phyloP scores from a whole-genome alignment of 1,139 yeast genomes.

The Kurtzmaniella quercitrusa region DNA sequence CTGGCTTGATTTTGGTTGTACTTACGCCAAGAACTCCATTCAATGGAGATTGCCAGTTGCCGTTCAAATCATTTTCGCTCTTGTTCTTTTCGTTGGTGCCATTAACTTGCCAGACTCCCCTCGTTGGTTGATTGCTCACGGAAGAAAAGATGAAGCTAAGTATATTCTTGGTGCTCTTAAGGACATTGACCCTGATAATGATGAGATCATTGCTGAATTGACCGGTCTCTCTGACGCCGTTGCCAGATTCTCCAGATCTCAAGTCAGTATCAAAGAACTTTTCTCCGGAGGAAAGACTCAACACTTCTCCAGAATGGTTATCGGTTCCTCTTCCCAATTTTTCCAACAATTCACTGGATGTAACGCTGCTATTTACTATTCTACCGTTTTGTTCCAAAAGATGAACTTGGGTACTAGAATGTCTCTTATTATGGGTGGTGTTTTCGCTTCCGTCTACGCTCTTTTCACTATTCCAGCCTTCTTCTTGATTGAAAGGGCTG shows the following conservation, averaged over 20 bases:
- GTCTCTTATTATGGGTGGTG: constrained; percentile 60
- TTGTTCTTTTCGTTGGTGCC: constrained; percentile 31
- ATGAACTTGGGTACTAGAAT: constrained; percentile 47
- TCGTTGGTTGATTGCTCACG: constrained; percentile 47
- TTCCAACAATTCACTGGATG: constrained; percentile 63
- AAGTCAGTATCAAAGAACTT: constrained; percentile 45
- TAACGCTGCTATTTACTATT: constrained; percentile 66
- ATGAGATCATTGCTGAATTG: constrained; percentile 40
- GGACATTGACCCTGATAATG: constrained; percentile 36
- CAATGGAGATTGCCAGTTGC: constrained; percentile 49
- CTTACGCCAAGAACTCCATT: constrained; percentile 47
- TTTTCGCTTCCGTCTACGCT: constrained; percentile 58
- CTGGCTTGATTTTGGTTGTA: constrained; percentile 68
- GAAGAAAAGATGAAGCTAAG: constrained; percentile 45
- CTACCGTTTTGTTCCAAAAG: constrained; percentile 58
- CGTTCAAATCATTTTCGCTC: constrained; percentile 40
- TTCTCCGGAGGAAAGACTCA: constrained; percentile 57
- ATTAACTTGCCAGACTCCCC: constrained; percentile 62
- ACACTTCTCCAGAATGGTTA: constrained; percentile 49
- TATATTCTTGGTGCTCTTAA: constrained; percentile 37
- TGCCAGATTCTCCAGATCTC: constrained; percentile 33
- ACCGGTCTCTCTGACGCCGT: constrained; percentile 40
- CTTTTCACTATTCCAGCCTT: constrained; percentile 60
- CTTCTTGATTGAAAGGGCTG: constrained; percentile 58
- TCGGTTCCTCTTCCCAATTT: constrained; percentile 53